Conservation (phyloP, 176 grass and related monocot species). For the Cocos nucifera region DNA sequence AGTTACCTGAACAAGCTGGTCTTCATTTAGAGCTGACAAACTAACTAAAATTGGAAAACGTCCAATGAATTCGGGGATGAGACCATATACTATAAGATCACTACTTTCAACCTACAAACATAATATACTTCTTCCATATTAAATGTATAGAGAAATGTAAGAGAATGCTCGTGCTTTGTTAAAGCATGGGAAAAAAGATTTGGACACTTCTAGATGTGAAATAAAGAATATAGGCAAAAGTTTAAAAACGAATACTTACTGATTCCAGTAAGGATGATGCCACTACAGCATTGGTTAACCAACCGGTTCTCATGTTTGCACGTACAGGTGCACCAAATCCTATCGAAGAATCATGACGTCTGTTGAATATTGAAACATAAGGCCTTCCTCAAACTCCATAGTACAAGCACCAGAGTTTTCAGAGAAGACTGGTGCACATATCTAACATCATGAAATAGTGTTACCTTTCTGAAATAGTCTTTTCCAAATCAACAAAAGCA, state of each 20-base stretch:
- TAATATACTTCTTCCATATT: conserved; percentile 14
- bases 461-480: conserved; percentile 98
- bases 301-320: conserved; percentile 68
- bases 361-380: conserved; percentile 43
- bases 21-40: conserved; percentile 79
- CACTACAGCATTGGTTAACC: conserved; percentile 46
- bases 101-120: conserved; percentile 80
- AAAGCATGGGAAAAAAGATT: too few relatives aligned
- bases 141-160: neutral
- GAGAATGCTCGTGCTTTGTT: neutral
- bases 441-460: neutral
- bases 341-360: conserved; percentile 97
- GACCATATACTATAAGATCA: conserved; percentile 75
- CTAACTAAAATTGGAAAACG: conserved; percentile 83
- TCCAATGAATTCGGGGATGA: conserved; percentile 96
- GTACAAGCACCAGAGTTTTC: conserved; percentile 4
- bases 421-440: conserved; percentile 4
- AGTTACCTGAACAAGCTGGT: conserved; percentile 91
- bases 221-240: neutral
- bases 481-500: conserved; percentile 95
- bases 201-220: neutral
- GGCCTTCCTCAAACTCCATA: conserved; percentile 13
- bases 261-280: conserved; percentile 90
- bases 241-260: conserved; percentile 30
- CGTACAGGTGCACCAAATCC: conserved; percentile 93